Conservation (phyloP, 2,329 filamentous ascomycete species). For the Phyllosticta citriasiana region DNA sequence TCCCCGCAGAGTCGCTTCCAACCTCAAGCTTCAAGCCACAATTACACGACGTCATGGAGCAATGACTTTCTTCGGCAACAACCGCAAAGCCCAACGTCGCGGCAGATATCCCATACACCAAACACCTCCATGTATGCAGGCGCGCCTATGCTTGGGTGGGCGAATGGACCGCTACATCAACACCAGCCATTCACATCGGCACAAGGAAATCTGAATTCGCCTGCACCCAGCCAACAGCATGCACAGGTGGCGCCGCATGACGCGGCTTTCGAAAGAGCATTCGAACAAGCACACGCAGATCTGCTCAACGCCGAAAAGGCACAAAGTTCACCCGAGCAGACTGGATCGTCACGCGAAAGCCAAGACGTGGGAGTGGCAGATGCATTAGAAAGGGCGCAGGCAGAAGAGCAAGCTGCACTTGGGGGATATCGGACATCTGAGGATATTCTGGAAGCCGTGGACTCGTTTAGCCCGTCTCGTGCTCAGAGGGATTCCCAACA, state of each 20-base stretch:
- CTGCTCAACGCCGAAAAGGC: constrained; percentile 20
- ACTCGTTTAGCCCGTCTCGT: too few relatives aligned
- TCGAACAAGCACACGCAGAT: constrained; percentile 38
- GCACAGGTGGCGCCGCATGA: constrained; percentile 38
- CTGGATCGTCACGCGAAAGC: neutral
- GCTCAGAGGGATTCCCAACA: too few relatives aligned
- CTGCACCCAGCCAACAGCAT: constrained; percentile 22
- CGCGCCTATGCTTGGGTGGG: constrained; percentile 13
- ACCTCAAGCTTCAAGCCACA: constrained; percentile 22
- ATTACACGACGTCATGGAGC: constrained; percentile 42
- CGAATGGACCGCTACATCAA: constrained; percentile 2
- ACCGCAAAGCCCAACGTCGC: constrained; percentile 17
- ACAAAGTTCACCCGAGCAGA: neutral
- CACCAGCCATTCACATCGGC: constrained; percentile 5
- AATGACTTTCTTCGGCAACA: constrained; percentile 46
- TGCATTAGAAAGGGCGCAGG: neutral
- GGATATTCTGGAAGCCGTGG: too few relatives aligned
- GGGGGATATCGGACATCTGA: neutral
- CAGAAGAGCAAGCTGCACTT: neutral
- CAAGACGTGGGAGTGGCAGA: neutral
- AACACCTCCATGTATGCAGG: constrained; percentile 18
- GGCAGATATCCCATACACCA: constrained; percentile 17
- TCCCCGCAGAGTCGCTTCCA: constrained; percentile 37
- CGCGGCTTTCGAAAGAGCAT: constrained; percentile 46
- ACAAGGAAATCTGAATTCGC: constrained; percentile 11